Evolutionary conservation across 2,329 filamentous ascomycete species (phyloP).

Genomic region (Tolypocladium paradoxum): DNA sequence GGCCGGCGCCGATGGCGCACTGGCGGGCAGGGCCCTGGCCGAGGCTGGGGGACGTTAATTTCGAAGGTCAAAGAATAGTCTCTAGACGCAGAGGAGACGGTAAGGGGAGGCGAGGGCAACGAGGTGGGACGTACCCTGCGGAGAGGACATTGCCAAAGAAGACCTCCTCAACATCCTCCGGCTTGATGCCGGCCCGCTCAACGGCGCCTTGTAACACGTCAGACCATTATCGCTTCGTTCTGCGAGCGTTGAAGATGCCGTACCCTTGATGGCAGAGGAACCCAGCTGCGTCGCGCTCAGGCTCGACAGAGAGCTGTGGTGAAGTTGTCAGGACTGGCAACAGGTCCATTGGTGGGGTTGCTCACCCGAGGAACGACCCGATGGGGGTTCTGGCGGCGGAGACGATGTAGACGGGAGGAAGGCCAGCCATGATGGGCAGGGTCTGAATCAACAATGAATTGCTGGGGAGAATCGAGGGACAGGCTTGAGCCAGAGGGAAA

Average conservation of each 20-base stretch:
- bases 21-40: constrained; percentile 95
- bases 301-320: constrained; percentile 69
- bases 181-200: constrained; percentile 77
- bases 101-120: not conserved
- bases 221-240: not conserved
- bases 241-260: not conserved
- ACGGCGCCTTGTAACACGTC: constrained; percentile 50
- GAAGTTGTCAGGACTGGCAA: constrained; percentile 11
- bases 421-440: constrained; percentile 53
- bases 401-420: constrained; percentile 91
- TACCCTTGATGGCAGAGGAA: constrained; percentile 86
- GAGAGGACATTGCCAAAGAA: constrained; percentile 98
- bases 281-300: constrained; percentile 80
- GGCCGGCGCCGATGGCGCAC: constrained; percentile 81
- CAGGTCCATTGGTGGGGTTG: not conserved
- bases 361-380: constrained; percentile 86
- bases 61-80: not conserved
- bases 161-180: constrained; percentile 86
- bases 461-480: not conserved
- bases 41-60: constrained; percentile 43
- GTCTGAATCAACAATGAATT: not conserved
- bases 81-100: not conserved
- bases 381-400: constrained; percentile 83
- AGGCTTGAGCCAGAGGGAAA: not conserved
- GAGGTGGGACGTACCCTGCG: constrained; percentile 57